Base-by-base conservation (phyloP, 345 rosid species). In the Camelina sativa region DNA sequence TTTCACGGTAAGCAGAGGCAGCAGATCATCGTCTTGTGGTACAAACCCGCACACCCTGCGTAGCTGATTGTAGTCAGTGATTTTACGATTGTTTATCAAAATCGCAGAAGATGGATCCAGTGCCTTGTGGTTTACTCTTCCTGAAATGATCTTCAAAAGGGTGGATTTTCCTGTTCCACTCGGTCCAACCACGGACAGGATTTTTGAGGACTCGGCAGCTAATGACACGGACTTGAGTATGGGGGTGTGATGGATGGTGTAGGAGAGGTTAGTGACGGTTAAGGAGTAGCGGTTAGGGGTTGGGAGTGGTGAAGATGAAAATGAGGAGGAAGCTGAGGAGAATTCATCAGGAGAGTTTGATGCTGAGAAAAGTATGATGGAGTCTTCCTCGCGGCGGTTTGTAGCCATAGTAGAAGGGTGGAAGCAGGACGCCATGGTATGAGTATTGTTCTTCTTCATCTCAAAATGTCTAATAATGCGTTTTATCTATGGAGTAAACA, bases 151-250 rank as follows among this genome's bases (percentile, higher is more conserved):
- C 44, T 87, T 80, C 56, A 94, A 84, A 50, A 94, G 95, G 4
- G 87, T 88, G 0, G 97, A 94, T 76, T 94, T 94, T 38, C 97
- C 96, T 0, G 97, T 88, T 10, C 97, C 96, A 44, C 97, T 93
- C 0, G 93, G 93, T 13, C 97, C 95, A 11, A 91, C 91, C 35
- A 93, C 71, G 55, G 96, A 97, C 2, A 89, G 82, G 77, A 89
- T 79, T 68, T 91, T 88, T 11, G 90, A 84, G 62, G 88, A 84
- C 47, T 81, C 79, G 0, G 97, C 91, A 2, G 74, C 76, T 51
- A 94, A 89, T 16, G 90, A 81, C 40, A 89, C 86, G 0, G 96
- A 91, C 20, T 87, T 86, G 9, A 93, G 91, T 4, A 93, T 79
- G 25, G 38, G 53, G 5, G 67, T 62, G 20, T 44, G 35, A 40